Conservation (phyloP, 129 eudicot species). For the Helichrysum umbraculigerum region DNA sequence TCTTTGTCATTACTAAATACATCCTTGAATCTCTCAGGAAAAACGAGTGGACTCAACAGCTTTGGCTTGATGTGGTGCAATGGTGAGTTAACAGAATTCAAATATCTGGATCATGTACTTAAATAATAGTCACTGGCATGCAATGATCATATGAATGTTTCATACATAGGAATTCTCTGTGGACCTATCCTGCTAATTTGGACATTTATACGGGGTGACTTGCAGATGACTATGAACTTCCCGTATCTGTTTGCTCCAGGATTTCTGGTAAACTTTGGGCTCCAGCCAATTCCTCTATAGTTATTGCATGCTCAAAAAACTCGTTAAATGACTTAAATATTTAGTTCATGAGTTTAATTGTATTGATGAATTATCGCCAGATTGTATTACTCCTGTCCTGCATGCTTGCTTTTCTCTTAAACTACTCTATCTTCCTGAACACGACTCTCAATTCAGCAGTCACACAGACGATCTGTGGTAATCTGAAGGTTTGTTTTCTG, state of each 20-base stretch:
- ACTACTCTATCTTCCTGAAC: conserved; percentile 84
- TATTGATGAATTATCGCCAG: conserved; percentile 40
- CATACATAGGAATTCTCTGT: conserved; percentile 63
- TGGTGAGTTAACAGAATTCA: conserved; percentile 47
- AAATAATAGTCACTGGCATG: neutral
- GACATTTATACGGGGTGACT: conserved; percentile 84
- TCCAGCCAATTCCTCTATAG: neutral
- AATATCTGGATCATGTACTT: neutral
- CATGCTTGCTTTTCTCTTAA: conserved; percentile 79
- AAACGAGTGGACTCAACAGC: conserved; percentile 94
- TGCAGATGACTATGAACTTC: conserved; percentile 62
- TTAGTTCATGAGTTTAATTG: neutral
- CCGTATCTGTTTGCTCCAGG: conserved; percentile 82
- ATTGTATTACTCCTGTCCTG: conserved; percentile 79
- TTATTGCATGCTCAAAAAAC: neutral
- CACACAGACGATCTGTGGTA: conserved; percentile 98
- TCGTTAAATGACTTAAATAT: neutral
- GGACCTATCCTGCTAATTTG: conserved; percentile 70
- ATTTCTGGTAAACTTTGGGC: conserved; percentile 65
- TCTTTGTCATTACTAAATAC: conserved; percentile 12
- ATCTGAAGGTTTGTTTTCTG: conserved; percentile 69
- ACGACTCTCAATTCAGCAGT: conserved; percentile 97
- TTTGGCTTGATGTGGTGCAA: conserved; percentile 99
- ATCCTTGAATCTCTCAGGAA: conserved; percentile 46
- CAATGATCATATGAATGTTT: neutral